Percentiles rank a stretch among this genome's conserved stretches.
Evolutionary conservation across 192 early-diverging fungal genomes (phyloP).

Genomic region (Backusella circina): DNA sequence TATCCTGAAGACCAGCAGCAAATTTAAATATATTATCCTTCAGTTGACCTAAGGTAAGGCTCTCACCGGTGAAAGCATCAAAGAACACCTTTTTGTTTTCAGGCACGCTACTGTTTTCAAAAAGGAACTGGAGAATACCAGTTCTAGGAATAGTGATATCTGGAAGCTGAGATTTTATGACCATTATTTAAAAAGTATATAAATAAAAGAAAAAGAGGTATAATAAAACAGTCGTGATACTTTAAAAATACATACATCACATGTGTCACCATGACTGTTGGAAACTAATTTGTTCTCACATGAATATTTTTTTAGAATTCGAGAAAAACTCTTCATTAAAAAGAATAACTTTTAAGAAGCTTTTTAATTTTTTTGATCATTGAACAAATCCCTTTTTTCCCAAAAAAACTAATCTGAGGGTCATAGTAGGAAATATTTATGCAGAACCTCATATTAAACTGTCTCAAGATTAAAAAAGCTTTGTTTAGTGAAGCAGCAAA

Average conservation of each 20-base stretch:
- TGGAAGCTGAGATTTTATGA: neutral
- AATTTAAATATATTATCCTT: slow-evolving; percentile 41
- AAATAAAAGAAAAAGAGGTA: neutral
- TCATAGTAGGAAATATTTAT: no score
- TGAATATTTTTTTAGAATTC: neutral
- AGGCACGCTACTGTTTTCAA: neutral
- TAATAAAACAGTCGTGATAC: neutral
- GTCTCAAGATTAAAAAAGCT: no score
- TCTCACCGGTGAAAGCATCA: slow-evolving; percentile 42
- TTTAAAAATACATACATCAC: neutral
- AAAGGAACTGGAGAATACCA: neutral
- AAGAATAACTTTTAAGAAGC: no score
- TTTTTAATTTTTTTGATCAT: no score
- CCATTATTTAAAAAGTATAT: neutral
- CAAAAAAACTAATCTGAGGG: no score
- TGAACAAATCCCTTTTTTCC: no score
- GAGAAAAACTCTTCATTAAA: no score
- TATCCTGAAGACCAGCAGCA: slow-evolving; percentile 46
- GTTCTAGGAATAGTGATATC: neutral
- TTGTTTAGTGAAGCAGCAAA: no score
- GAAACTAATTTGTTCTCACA: neutral
- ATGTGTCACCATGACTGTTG: neutral
- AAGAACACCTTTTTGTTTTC: slow-evolving; percentile 39
- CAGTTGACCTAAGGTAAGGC: slow-evolving; percentile 48
- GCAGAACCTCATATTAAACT: no score